Evolutionary conservation across 2,329 filamentous ascomycete genomes (phyloP), one percentile per base, ranked within the genome.

Genomic region (Trichothecium roseum): DNA sequence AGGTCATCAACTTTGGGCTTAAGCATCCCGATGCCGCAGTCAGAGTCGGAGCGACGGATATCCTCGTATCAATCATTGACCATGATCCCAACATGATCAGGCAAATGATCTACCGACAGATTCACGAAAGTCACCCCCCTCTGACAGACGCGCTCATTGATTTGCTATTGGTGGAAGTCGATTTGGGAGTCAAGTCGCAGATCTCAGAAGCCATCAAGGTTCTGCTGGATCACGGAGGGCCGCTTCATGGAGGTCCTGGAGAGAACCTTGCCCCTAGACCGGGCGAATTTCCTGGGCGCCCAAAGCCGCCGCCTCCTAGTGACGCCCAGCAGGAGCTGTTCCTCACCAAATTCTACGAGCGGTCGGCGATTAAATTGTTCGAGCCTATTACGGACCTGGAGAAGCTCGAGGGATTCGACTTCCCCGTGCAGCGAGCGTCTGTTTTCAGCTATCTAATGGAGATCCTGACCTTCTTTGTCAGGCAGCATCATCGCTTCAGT

Each of bases 171-270:
- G 79, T 91, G 2, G 91, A 98, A 60, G 81, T 84, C 14, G 91
- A 98, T 52, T 67, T 96, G 13, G 91, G 91, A 1, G 87, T 96
- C 42, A 95, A 94, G 60, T 87, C 86, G 18, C 91, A 96, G 56
- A 81, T 96, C 50, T 87, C 88, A 3, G 91, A 98, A 62, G 86
- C 89, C 7, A 81, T 98, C 54, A 95, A 94, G 60, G 83, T 96
- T 16, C 68, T 98, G 9, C 70, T 98, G 26, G 91, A 96, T 68
- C 86, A 53, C 60, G 78, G 58, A 57, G 54, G 58, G 5, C 60
- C 63, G 3, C 59, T 62, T 3, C 45, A 50, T 5, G 63, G n/a
- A 63, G 32, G 56, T 46, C 8, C 75, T 37, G 33, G 80, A 24
- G 20, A 84, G 42, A 64, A 65, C 29, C 65, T 76, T 41, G 66